These are phyloP conservation scores for Rhynchosporium graminicola DNA, from an alignment of 2,329 filamentous ascomycete genomes.

Conservation along the genomic window DNA sequence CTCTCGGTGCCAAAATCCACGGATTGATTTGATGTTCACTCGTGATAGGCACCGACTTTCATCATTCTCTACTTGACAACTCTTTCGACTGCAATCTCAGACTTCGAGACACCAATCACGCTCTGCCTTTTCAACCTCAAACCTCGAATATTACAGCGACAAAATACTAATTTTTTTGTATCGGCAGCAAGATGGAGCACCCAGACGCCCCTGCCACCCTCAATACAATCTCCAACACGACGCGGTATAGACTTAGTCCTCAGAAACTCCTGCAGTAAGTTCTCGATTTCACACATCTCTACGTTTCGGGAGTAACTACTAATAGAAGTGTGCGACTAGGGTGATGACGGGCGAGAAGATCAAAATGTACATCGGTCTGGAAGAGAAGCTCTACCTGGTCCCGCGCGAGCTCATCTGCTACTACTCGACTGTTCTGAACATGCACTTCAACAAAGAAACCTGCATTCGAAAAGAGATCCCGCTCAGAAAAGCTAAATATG, in stretches of 20 bases:
- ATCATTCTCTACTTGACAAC: too few species aligned
- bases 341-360: conserved; percentile 4
- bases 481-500: background rate
- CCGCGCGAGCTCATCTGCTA: conserved; percentile 7
- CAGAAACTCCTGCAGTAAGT: background rate
- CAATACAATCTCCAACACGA: background rate
- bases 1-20: too few species aligned
- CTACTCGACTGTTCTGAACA: background rate
- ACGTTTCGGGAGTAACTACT: background rate
- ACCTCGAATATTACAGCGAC: too few species aligned
- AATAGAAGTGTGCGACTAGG: background rate
- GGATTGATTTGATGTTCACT: too few species aligned
- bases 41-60: too few species aligned
- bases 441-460: conserved; percentile 1
- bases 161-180: too few species aligned
- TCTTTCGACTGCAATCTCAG: too few species aligned
- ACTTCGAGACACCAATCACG: too few species aligned
- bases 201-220: too few species aligned
- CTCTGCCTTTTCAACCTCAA: too few species aligned
- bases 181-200: background rate
- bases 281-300: background rate
- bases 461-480: background rate
- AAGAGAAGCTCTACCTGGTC: conserved; percentile 5
- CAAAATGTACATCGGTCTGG: conserved; percentile 8
- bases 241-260: background rate